Evolutionary conservation across 768 basidiomycete genomes (phyloP), one percentile per base, ranked within the genome.

Genomic region (Leccinum barrowsii): DNA sequence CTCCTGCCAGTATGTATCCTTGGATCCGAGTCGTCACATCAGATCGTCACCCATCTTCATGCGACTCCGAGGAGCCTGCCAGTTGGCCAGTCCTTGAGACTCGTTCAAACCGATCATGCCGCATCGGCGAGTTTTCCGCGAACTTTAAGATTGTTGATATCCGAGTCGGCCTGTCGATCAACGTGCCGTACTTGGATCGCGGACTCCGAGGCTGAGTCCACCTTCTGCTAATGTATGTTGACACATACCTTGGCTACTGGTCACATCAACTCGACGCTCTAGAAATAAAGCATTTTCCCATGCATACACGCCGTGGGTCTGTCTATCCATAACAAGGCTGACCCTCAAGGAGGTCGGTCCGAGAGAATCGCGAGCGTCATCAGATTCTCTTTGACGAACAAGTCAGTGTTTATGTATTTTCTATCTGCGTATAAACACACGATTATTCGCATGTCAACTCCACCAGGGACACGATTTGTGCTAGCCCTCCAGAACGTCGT

Each of bases 301-400:
- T 32, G 24, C 44, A 19, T 13, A 34, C 13, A 34, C 34, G 19
- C 46, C 15, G 11, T 32, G 30, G 11, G 19, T 59, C 11, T 15
- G 34, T 35, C 32, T 6, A 13, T 26, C 34, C 46, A n/a, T 34
- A 5, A 6, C 22, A 34, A 61, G 52, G 44, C 50, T 62, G 47
- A 62, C 63, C 11, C 11, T 52, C 61, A n/a, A 63, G 62, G 37
- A 63, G 22, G 44, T 24, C 57, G 30, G 59, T 64, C 49, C 24
- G 52, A 24, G 62, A 28, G 26, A 28, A 64, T 59, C 37, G n/a
- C 34, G 52, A 58, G 17, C 57, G 21, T 22, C 13, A 60, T 60
- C 17, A 50, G 55, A 28, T 28, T 62, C 32, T 59, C 28, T 19
- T 61, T n/a, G 17, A 40, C 59, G 17, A 0, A 50, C 30, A 32